These are phyloP conservation scores for Gonapodya prolifera DNA, from an alignment of 192 early-diverging fungal species.

Conservation along the genomic window DNA sequence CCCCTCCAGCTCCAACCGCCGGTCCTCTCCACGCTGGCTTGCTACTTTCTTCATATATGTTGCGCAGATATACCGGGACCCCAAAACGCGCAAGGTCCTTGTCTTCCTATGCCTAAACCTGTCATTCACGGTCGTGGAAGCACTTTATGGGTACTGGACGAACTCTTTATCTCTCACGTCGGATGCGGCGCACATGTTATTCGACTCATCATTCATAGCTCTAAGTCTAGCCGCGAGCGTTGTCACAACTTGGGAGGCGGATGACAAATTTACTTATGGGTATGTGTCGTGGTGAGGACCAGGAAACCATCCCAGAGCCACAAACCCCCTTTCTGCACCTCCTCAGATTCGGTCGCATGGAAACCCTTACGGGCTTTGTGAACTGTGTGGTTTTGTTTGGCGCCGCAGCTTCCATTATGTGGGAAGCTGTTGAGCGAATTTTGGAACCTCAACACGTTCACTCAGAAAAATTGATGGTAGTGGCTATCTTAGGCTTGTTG, in stretches of 20 bases:
- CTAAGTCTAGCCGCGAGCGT: constrained; percentile 78
- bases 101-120: constrained; percentile 87
- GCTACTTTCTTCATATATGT: not conserved
- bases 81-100: constrained; percentile 82
- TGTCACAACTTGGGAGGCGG: constrained; percentile 82
- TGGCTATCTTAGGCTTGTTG: constrained; percentile 77
- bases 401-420: constrained; percentile 78
- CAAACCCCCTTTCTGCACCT: not conserved
- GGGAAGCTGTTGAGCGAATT: constrained; percentile 81
- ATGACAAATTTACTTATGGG: constrained; percentile 63
- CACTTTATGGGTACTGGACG: constrained; percentile 28
- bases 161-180: constrained; percentile 72
- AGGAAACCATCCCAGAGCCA: not conserved
- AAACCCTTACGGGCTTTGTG: constrained; percentile 82
- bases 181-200: constrained; percentile 97
- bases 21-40: not conserved
- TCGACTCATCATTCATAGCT: constrained; percentile 85
- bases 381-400: constrained; percentile 85
- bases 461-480: constrained; percentile 68
- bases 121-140: constrained; percentile 82
- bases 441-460: constrained; percentile 34
- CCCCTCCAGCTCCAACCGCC: not conserved
- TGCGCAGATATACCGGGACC: constrained; percentile 13
- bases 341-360: constrained; percentile 73
- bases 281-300: constrained; percentile 11